Evolutionary conservation across 176 grass and related monocot species (phyloP), one percentile per base, ranked within the genome.

Genomic region (Phoenix roebelenii): DNA sequence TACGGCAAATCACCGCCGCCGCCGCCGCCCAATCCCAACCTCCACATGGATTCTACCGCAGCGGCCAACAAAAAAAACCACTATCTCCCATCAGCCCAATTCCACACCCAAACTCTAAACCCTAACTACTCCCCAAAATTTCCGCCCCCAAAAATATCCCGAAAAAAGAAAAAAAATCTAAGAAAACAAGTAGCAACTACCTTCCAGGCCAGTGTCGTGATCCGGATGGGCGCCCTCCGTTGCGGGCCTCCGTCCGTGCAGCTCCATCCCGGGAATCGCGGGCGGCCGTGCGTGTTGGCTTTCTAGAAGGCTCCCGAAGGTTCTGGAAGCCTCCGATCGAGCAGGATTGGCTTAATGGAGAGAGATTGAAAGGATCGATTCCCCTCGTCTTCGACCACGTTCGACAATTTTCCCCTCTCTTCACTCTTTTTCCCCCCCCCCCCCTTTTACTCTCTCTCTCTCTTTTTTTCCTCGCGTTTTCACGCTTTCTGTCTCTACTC

Each of bases 31-130:
- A 98, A 65, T 81, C 85, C 84, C 79, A 98, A 25, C 66, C 70
- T 74, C 84, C 81, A 74, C 81, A 98, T 85, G 51, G 93, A 71
- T 56, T 88, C 93, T 98, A 83, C 77, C 17, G 51, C 39, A 24
- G 12, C 15, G 17, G 55, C 29, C 59, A 69, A 70, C 18, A 63
- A 54, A 35, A 25, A 22, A 61, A 10, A 23, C 32, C 49, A 70
- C 61, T 56, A 44, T 1, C 57, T 59, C 19, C 15, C 18, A 50
- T 67, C 48, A 59, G 54, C 23, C 16, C 58, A 57, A 59, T 64
- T 23, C 14, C 49, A 63, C 57, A 19, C 0, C 15, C 2, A 54
- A 58, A 77, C 69, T 66, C 54, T 65, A 89, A 86, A 87, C 72
- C 78, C 74, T 82, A 44, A 44, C 35, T 44, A 44, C 55, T 17